A percentile compares a stretch with the other conserved stretches of the same genome.
Conservation (phyloP, 768 basidiomycete genomes). For the Boletus tylopilopsis region DNA sequence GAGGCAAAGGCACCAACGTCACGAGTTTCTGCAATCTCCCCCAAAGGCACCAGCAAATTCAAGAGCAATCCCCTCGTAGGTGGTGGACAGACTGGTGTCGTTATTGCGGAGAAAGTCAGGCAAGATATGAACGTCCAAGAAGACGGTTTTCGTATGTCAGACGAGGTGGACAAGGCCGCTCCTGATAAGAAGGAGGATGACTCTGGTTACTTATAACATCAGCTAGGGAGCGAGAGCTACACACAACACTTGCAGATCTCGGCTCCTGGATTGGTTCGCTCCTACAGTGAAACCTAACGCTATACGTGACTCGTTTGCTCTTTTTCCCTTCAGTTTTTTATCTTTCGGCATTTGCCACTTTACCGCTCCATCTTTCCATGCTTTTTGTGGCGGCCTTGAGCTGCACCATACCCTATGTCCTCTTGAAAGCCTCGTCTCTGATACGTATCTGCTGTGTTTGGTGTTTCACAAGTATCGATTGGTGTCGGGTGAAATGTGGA, state of each 20-base stretch:
- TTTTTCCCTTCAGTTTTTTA: not conserved
- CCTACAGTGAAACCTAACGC: not conserved
- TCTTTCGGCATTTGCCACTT: not conserved
- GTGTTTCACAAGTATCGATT: not conserved
- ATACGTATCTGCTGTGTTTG: not conserved
- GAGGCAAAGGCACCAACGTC: conserved; percentile 10
- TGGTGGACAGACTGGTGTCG: conserved; percentile 38
- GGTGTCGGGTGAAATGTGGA: too few species aligned
- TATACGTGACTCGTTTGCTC: not conserved
- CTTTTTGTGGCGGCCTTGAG: conserved; percentile 12
- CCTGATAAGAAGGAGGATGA: conserved; percentile 33
- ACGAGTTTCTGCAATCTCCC: conserved; percentile 15
- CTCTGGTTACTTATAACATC: conserved; percentile 25
- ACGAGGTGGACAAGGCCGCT: conserved; percentile 32
- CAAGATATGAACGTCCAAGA: conserved; percentile 26
- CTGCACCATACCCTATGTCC: conserved; percentile 9
- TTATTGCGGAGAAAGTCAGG: conserved; percentile 50
- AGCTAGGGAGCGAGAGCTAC: not conserved
- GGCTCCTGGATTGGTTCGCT: not conserved
- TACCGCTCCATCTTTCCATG: not conserved
- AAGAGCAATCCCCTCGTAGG: conserved; percentile 70
- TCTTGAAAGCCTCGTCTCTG: not conserved
- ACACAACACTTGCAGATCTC: not conserved
- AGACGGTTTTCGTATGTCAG: conserved; percentile 32
- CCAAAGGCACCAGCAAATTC: conserved; percentile 54